A percentile compares a stretch with the other conserved stretches of the same genome.
phyloP scores from a whole-genome alignment of 139 green algal genomes.

The Picochlorum sp. region DNA sequence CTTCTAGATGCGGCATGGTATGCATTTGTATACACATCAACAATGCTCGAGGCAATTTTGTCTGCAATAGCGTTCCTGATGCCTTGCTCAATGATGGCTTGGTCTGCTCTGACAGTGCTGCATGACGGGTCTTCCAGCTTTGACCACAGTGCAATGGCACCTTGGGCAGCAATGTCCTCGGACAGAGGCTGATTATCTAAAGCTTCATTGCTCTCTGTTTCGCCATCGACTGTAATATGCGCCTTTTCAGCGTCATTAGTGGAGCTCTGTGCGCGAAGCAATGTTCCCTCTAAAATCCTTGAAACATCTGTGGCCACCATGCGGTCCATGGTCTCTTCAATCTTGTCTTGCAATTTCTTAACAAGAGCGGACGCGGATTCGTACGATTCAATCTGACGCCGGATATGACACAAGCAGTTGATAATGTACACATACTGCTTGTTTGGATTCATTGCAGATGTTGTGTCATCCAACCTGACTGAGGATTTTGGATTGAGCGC shows the following conservation, averaged over 20 bases:
- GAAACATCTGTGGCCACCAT: not conserved
- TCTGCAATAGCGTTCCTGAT: not conserved
- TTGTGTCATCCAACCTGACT: constrained; percentile 37
- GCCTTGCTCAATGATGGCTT: too few species aligned
- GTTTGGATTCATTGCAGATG: constrained; percentile 35
- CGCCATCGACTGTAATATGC: too few species aligned
- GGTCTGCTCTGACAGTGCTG: too few species aligned
- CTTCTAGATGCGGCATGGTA: not conserved
- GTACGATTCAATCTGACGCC: not conserved
- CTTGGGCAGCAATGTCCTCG: too few species aligned
- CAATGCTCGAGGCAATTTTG: not conserved
- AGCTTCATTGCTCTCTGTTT: too few species aligned
- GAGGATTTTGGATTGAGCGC: constrained; percentile 38
- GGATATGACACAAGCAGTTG: constrained; percentile 56
- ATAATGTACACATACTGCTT: constrained; percentile 57
- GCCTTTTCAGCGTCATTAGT: too few species aligned
- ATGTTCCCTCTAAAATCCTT: not conserved
- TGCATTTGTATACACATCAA: not conserved
- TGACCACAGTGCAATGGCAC: too few species aligned
- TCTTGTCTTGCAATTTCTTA: not conserved
- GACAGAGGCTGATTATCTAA: too few species aligned
- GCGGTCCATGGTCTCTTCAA: not conserved
- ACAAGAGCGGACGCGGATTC: not conserved
- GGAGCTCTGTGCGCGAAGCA: too few species aligned
- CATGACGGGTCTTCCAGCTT: too few species aligned